Evolutionary conservation across 768 basidiomycete genomes (phyloP).

Genomic region (Suillus occidentalis): DNA sequence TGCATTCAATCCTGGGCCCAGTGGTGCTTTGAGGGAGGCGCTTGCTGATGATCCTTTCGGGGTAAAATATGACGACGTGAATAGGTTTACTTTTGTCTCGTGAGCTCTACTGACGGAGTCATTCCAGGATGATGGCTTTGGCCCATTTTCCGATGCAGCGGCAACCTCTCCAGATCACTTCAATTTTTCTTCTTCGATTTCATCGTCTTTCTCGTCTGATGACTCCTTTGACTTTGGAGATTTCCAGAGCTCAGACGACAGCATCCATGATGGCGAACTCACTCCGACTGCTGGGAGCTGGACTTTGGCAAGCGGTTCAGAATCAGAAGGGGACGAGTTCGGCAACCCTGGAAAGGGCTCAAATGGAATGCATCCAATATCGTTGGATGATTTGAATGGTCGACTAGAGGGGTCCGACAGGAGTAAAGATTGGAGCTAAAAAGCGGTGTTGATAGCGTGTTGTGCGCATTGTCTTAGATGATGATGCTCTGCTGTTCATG

Average conservation of each 20-base stretch:
- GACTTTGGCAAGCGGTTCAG: constrained; percentile 55
- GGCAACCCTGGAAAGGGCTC: constrained; percentile 15
- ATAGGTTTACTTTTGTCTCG: constrained; percentile 18
- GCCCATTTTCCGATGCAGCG: constrained; percentile 74
- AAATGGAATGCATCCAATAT: constrained; percentile 28
- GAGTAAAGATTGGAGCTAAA: constrained; percentile 14
- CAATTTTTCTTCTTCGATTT: constrained; percentile 45
- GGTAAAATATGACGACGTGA: constrained; percentile 51
- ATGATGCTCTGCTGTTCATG: constrained; percentile 4
- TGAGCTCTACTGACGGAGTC: constrained; percentile 7
- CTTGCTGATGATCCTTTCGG: constrained; percentile 53
- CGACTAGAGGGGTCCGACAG: constrained; percentile 18
- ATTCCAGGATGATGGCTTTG: constrained; percentile 62
- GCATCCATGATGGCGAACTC: constrained; percentile 40
- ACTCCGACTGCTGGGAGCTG: constrained; percentile 72
- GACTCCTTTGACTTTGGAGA: constrained; percentile 79
- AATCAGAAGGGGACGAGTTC: constrained; percentile 31
- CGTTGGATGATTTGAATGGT: constrained; percentile 25
- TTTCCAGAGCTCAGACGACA: constrained; percentile 55
- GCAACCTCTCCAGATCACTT: constrained; percentile 55
- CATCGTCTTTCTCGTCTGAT: constrained; percentile 62
- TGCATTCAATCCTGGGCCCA: constrained; percentile 38
- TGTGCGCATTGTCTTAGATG: background rate
- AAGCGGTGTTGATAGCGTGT: background rate
- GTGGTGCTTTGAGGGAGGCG: constrained; percentile 32